Evolutionary conservation across 2,329 filamentous ascomycete species (phyloP).

Genomic region (Stachybotrys elegans): DNA sequence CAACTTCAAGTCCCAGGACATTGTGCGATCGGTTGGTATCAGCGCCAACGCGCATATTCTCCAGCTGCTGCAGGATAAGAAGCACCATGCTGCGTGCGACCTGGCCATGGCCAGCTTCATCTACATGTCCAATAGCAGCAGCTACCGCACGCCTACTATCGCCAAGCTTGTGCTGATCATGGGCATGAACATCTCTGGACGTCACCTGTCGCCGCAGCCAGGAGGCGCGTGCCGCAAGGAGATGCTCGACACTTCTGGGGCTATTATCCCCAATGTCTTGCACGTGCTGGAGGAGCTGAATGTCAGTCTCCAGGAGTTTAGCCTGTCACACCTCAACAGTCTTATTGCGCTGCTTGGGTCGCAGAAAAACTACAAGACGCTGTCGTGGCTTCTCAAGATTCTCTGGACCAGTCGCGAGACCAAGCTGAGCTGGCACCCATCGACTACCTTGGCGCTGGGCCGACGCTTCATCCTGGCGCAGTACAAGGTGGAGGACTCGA

Average conservation of each 20-base stretch:
- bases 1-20: slow-evolving; percentile 25
- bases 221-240: slow-evolving; percentile 29
- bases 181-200: slow-evolving; percentile 27
- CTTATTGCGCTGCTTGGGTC: slow-evolving; percentile 37
- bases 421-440: slow-evolving; percentile 11
- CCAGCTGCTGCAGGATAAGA: slow-evolving; percentile 20
- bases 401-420: slow-evolving; percentile 23
- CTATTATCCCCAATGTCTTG: slow-evolving; percentile 35
- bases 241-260: slow-evolving; percentile 30
- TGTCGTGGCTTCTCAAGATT: slow-evolving; percentile 29
- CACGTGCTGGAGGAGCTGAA: slow-evolving; percentile 30
- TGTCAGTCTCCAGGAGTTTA: slow-evolving; percentile 36
- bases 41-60: slow-evolving; percentile 20
- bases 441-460: slow-evolving; percentile 11
- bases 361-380: slow-evolving; percentile 36
- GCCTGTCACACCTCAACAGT: slow-evolving; percentile 33
- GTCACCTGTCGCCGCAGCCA: slow-evolving; percentile 26
- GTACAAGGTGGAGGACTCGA: slow-evolving; percentile 12
- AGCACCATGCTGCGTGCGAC: slow-evolving; percentile 24
- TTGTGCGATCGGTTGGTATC: slow-evolving; percentile 31
- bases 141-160: slow-evolving; percentile 20
- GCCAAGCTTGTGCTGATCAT: slow-evolving; percentile 29
- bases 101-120: slow-evolving; percentile 26
- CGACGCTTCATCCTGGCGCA: slow-evolving; percentile 14
- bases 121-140: slow-evolving; percentile 25